Base-by-base conservation (phyloP, 1,139 yeast genomes). In the Pneumocystis wakefieldiae region DNA sequence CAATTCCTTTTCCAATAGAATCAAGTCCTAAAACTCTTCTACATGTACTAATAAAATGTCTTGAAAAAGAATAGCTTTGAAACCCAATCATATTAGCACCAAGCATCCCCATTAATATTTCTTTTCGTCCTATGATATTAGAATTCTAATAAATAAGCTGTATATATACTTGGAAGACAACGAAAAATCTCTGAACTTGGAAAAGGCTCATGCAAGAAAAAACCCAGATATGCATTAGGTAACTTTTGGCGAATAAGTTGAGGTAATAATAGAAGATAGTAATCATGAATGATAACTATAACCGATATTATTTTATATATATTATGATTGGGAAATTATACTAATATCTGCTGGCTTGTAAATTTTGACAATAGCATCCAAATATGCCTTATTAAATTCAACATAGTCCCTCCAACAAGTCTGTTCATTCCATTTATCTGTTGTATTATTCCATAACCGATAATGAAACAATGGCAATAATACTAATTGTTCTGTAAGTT, bases 401-500 rank as follows among this genome's bases (percentile, higher is more conserved):
- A 82, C 83, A 73, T 92, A 92, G 70, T 86, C 85, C 55, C 83
- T 83, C 96, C 97, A 92, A 0, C 96, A 87, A 72, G 90, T 95
- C 68, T 89, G 97, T 73, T 91, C 97, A 73, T 91, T 92, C 0
- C 96, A 96, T 73, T 90, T 90, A 1, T 95, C 85, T 69, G 87
- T 88, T 61, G 97, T 95, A 70, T 90, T 85, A 73, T 92, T 97
- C 0, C 98, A 98, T 59, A 91, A 88, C 73, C 92, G 97, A 72
- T 92, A 94, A 72, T 92, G 98, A 68, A 94, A 78, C 1, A 97
- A 88, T 35, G 98, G 99, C 97, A 98, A 92, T 67, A 92, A 24
- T 12, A 48, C 55, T 48, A 24, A 5, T 24, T 19, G 19, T 3
- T 48, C n/a, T 24, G 32, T 4, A 74, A 88, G 87, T 72, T 91